A percentile compares a stretch with the other conserved stretches of the same genome.
phyloP scores from a whole-genome alignment of 2,329 filamentous ascomycete species.

The Cyanodermella asteris region DNA sequence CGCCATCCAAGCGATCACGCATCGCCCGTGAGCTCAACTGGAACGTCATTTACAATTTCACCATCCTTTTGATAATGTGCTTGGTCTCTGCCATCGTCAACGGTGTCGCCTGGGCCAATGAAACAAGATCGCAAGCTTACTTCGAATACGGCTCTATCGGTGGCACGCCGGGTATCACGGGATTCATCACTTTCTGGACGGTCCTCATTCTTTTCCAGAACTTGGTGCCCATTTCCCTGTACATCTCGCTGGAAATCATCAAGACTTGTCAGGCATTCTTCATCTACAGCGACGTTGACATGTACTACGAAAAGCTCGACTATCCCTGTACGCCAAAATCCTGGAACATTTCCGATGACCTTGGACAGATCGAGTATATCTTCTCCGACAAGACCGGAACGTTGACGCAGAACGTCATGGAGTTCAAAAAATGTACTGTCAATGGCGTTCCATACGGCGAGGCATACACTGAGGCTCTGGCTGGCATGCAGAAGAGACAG shows the following conservation, averaged over 20 bases:
- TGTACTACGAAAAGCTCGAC: constrained; percentile 92
- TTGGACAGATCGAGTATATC: constrained; percentile 95
- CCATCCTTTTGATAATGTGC: constrained; percentile 76
- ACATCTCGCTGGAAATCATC: constrained; percentile 92
- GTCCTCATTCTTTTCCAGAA: constrained; percentile 92
- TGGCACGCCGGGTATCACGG: constrained; percentile 50
- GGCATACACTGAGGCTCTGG: constrained; percentile 90
- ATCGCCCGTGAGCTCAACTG: constrained; percentile 89
- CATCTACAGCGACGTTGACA: constrained; percentile 85
- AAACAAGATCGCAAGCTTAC: constrained; percentile 50
- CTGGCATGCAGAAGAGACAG: constrained; percentile 81
- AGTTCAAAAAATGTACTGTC: constrained; percentile 96
- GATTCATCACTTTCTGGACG: constrained; percentile 94
- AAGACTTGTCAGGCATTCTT: constrained; percentile 84
- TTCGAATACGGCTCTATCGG: constrained; percentile 80
- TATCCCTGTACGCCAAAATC: constrained; percentile 92
- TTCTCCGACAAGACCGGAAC: constrained; percentile 98
- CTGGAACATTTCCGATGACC: constrained; percentile 96
- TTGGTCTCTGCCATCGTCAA: constrained; percentile 66
- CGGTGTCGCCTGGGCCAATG: constrained; percentile 57
- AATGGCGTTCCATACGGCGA: constrained; percentile 94
- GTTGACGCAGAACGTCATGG: constrained; percentile 96
- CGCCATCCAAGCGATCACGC: constrained; percentile 76
- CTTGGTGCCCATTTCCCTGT: constrained; percentile 92
- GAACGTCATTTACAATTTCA: constrained; percentile 93